Base-by-base conservation (phyloP, 2,329 filamentous ascomycete genomes). In the Penicillium corylophilum region DNA sequence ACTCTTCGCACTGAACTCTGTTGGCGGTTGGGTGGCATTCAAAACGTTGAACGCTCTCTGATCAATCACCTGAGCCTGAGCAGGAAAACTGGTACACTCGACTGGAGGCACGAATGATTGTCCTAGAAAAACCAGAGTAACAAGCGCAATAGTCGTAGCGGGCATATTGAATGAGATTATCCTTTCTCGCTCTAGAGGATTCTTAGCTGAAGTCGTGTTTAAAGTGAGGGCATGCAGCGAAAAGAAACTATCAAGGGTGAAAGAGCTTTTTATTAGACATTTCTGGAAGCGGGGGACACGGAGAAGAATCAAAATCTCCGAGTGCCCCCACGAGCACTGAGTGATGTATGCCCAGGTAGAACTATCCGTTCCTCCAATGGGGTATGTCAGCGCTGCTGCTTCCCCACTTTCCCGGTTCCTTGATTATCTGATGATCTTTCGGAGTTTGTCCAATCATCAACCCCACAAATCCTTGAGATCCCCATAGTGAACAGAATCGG, bases 21-120 rank as follows among this genome's bases (percentile, higher is more conserved):
- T 28, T 7, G 56, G 51, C 1, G 56, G 57, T 13, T 45, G 47
- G 26, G 57, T 60, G n/a, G 40, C 43, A 13, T 53, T 46, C n/a
- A 60, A 41, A 3, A 60, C 56, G 39, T 60, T 60, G 54, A 60
- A 60, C 3, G 29, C 13, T 24, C 24, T 48, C 36, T 60, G 57
- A 15, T 60, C 43, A 41, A 60, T 57, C 1, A 53, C 4, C 28
- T 60, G 57, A 13, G 57, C 57, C 29, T 60, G 56, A 15, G 46
- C 50, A 40, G 57, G 57, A 20, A 60, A 7, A 7, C 33, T 18
- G n/a, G n/a, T 35, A 18, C 33, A 9, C n/a, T 35, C n/a, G n/a
- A 18, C 33, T 9, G n/a, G 7, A 9, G 33, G 33, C 3, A 35
- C 6, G 33, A 35, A 18, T 18, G 33, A 35, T 10, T 35, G 33